These are phyloP conservation scores for Ophiostoma fasciatum DNA, from an alignment of 2,329 filamentous ascomycete genomes.

Conservation along the genomic window DNA sequence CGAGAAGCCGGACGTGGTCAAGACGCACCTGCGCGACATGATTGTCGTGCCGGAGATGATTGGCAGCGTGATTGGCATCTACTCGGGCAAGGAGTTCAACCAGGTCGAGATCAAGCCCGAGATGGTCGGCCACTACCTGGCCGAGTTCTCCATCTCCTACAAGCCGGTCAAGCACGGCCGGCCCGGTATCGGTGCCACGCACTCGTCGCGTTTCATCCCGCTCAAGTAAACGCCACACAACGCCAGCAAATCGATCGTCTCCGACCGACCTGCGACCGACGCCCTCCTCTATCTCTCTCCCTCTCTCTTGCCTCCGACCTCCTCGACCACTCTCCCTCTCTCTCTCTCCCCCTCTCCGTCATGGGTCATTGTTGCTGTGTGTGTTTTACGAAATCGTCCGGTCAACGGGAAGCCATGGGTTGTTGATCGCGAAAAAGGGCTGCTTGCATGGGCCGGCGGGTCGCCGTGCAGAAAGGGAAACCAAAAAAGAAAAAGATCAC, in stretches of 20 bases:
- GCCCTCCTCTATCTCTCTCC: neutral
- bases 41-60: constrained; percentile 99
- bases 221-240: constrained; percentile 73
- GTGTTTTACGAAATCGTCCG: neutral
- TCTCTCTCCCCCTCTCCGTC: neutral
- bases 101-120: constrained; percentile 99
- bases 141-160: constrained; percentile 99
- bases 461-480: too few relatives aligned
- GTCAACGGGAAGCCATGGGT: too few relatives aligned
- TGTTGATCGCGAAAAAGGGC: too few relatives aligned
- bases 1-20: constrained; percentile 99
- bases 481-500: too few relatives aligned
- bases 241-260: too few relatives aligned
- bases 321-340: neutral
- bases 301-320: neutral
- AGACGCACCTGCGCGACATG: constrained; percentile 99
- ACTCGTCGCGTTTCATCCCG: constrained; percentile 99
- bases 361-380: neutral
- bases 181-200: constrained; percentile 99
- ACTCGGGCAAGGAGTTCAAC: constrained; percentile 99
- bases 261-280: too few relatives aligned
- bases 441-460: too few relatives aligned
- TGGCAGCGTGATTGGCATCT: constrained; percentile 94
- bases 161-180: constrained; percentile 99
- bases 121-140: constrained; percentile 99